These are phyloP conservation scores for Novymonas esmeraldas DNA, from an alignment of 208 protist genomes.

Conservation along the genomic window DNA sequence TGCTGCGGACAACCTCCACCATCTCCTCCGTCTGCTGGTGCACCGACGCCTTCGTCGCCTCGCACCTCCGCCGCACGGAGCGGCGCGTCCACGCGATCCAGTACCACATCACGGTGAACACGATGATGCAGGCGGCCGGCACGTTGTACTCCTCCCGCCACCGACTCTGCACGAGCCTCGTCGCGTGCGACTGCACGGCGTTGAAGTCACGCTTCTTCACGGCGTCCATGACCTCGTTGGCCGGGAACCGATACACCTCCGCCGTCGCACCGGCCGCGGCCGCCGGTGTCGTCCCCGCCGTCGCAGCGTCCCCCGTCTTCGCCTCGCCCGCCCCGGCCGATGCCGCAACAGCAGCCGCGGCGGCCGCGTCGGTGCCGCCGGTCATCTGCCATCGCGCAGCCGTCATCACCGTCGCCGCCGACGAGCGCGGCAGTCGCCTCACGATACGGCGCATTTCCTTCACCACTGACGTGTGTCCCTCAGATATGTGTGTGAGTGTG, in stretches of 20 bases:
- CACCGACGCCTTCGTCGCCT: constrained; percentile 37
- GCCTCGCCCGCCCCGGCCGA: not conserved
- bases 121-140: constrained; percentile 49
- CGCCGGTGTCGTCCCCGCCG: constrained; percentile 3
- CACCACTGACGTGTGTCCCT: not conserved
- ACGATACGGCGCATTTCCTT: constrained; percentile 3
- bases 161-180: constrained; percentile 56
- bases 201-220: constrained; percentile 69
- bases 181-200: constrained; percentile 62
- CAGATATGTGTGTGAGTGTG: not conserved
- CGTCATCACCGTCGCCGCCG: not conserved
- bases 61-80: constrained; percentile 61
- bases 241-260: constrained; percentile 37
- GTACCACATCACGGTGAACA: constrained; percentile 75
- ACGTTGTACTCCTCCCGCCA: constrained; percentile 80
- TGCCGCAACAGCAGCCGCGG: not conserved
- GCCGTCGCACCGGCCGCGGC: constrained; percentile 5
- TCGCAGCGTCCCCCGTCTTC: not conserved
- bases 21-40: constrained; percentile 69
- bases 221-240: constrained; percentile 59
- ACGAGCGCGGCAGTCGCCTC: not conserved
- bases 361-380: constrained; percentile 6
- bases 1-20: constrained; percentile 46
- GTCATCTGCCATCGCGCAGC: constrained; percentile 18
- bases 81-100: constrained; percentile 68